phyloP scores from a whole-genome alignment of 2,329 filamentous ascomycete species.

The Rhynchosporium graminicola region DNA sequence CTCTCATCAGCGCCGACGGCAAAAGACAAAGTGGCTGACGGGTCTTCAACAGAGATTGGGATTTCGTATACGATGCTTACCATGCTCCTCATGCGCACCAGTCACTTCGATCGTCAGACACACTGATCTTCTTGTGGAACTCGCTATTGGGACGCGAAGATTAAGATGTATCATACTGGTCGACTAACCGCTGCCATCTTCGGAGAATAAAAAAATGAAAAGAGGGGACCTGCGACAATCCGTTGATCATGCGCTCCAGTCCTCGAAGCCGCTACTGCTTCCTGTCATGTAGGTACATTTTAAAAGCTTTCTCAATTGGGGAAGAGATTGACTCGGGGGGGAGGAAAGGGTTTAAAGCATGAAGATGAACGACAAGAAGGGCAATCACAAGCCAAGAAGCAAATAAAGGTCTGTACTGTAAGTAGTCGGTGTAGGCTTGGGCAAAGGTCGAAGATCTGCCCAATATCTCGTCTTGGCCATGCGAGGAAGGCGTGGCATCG shows the following conservation, averaged over 20 bases:
- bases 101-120: background rate
- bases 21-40: background rate
- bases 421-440: too few relatives aligned
- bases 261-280: background rate
- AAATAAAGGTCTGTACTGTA: background rate
- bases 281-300: too few relatives aligned
- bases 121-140: background rate
- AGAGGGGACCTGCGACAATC: too few relatives aligned
- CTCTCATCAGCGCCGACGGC: conserved; percentile 5
- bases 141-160: too few relatives aligned
- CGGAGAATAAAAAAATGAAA: background rate
- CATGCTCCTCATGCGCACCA: too few relatives aligned
- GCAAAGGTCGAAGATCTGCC: background rate
- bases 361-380: too few relatives aligned
- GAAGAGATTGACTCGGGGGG: too few relatives aligned
- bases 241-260: background rate
- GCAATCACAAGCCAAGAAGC: background rate
- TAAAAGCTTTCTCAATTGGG: too few relatives aligned
- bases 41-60: too few relatives aligned
- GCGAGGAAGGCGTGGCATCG: conserved; percentile 9
- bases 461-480: conserved; percentile 4
- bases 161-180: too few relatives aligned
- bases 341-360: too few relatives aligned
- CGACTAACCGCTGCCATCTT: background rate
- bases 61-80: too few relatives aligned